Percentiles rank a stretch among this genome's conserved stretches.
Conservation (phyloP, 106 monocot species). For the Allium fistulosum region DNA sequence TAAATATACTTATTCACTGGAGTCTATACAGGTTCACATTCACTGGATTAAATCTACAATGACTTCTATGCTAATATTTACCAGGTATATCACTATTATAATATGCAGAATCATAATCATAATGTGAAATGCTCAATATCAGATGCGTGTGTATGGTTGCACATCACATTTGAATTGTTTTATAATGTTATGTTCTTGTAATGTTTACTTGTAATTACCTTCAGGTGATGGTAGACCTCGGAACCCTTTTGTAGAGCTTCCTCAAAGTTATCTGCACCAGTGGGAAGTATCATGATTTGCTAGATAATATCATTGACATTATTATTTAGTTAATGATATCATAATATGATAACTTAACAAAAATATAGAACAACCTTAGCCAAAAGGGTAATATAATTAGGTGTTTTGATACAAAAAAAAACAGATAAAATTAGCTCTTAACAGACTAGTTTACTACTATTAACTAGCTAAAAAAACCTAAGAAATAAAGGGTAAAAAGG, state of each 20-base stretch:
- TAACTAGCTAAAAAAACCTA: no score
- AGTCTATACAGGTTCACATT: background rate
- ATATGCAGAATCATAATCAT: background rate
- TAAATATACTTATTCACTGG: background rate
- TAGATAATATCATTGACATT: slow-evolving; percentile 14
- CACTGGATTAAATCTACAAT: no score
- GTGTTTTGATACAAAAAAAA: no score
- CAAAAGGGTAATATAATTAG: no score
- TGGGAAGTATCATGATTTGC: slow-evolving; percentile 98
- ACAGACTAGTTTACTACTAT: no score
- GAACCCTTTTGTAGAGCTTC: slow-evolving; percentile 92
- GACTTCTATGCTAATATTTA: background rate
- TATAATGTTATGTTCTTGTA: background rate
- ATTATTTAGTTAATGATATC: no score
- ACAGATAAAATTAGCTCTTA: no score
- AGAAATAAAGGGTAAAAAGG: no score
- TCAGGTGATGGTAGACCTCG: slow-evolving; percentile 91
- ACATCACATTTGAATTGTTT: background rate
- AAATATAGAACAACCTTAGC: no score
- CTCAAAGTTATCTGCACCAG: slow-evolving; percentile 75
- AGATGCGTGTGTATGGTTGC: background rate
- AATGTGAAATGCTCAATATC: background rate
- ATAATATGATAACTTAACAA: no score
- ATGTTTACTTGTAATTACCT: slow-evolving; percentile 36
- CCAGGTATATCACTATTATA: background rate